phyloP scores from a whole-genome alignment of 2,329 filamentous ascomycete species.

The Cytospora paraplurivora region DNA sequence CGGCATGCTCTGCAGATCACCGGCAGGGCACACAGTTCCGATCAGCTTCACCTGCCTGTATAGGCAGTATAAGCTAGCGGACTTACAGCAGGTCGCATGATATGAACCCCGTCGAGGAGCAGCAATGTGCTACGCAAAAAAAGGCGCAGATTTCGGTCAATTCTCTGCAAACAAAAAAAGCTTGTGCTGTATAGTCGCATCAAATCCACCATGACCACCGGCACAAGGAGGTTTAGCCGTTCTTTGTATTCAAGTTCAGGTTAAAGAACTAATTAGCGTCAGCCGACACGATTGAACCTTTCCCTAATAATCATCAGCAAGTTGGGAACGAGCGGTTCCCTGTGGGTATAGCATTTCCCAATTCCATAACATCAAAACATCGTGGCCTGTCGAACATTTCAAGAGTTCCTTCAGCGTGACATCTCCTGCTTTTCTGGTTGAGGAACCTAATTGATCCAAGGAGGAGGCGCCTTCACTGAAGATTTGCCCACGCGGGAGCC shows the following conservation, averaged over 20 bases:
- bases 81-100: conserved; percentile 11
- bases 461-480: not conserved
- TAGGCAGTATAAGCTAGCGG: conserved; percentile 9
- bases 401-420: not conserved
- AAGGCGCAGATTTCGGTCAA: too few relatives aligned
- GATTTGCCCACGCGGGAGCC: not conserved
- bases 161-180: too few relatives aligned
- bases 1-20: not conserved
- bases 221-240: too few relatives aligned
- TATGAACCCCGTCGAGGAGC: not conserved
- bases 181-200: too few relatives aligned
- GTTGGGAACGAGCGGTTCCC: too few relatives aligned
- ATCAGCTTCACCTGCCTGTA: conserved; percentile 14
- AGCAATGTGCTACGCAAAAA: not conserved
- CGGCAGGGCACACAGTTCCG: not conserved
- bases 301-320: not conserved
- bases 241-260: too few relatives aligned
- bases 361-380: too few relatives aligned
- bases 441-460: not conserved
- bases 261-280: too few relatives aligned
- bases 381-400: too few relatives aligned
- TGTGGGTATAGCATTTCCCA: not conserved
- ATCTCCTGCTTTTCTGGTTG: not conserved
- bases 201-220: too few relatives aligned
- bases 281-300: not conserved